Percentiles rank a stretch among this genome's conserved stretches.
Evolutionary conservation across 345 rosid genomes (phyloP).

Genomic region (Eucalyptus marginata): DNA sequence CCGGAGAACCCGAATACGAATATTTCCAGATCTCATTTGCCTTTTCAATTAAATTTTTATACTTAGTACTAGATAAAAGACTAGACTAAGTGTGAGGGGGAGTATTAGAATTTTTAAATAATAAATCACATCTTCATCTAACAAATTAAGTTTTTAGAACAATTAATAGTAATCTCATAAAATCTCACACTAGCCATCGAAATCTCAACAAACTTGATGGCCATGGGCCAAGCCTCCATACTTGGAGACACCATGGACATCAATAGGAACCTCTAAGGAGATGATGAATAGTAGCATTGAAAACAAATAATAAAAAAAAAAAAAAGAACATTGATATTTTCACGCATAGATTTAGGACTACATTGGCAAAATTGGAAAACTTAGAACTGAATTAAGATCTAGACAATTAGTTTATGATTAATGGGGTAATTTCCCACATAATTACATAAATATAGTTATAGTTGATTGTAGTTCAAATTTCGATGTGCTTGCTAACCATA

Average conservation of each 20-base stretch:
- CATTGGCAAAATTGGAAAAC: background rate
- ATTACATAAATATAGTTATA: background rate
- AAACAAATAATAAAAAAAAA: no score
- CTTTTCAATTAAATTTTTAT: no score
- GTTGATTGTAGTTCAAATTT: background rate
- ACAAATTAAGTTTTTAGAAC: no score
- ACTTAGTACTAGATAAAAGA: no score
- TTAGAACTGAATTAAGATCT: fast-evolving
- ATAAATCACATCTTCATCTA: no score
- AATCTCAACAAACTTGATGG: background rate
- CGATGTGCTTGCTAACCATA: background rate
- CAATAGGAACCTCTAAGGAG: background rate
- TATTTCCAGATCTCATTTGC: fast-evolving
- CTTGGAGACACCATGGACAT: background rate
- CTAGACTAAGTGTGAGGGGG: fast-evolving
- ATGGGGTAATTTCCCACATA: background rate
- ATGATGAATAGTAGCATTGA: background rate
- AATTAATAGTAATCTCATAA: no score
- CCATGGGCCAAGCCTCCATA: background rate
- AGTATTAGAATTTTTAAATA: no score
- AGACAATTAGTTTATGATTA: background rate
- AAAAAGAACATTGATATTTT: background rate
- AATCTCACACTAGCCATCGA: no score
- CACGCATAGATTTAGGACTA: background rate
- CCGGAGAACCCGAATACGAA: fast-evolving